Base-by-base conservation (phyloP, 306 rosid species). In the Fragaria nilgerrensis region DNA sequence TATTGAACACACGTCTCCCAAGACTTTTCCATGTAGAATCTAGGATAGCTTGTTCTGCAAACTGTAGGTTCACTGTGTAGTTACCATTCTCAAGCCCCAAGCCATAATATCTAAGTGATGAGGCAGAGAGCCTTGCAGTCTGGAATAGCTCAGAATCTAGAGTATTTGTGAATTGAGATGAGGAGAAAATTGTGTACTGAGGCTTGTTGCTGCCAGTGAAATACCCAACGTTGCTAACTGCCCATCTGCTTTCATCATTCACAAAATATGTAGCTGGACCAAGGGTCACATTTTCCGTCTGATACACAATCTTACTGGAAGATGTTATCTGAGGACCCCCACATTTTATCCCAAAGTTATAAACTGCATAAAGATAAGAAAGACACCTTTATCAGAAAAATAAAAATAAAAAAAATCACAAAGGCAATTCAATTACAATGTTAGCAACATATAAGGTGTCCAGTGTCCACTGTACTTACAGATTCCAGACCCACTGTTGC, bases 41-140 rank as follows among this genome's bases (percentile, higher is more conserved):
- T 16, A n/a, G 61, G 73, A 89, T 74, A 75, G 78, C 78, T 41
- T 74, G 84, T 82, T 93, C 96, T 2, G 89, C 85, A 77, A 93
- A 93, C 69, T 87, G 88, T 72, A 93, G 97, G 67, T 78, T 83
- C 39, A 93, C 81, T 41, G 82, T 89, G 80, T 93, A 91, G 78
- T 78, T 70, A 2, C 97, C 95, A 72, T 91, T 89, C 67, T 91
- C 77, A 47, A 91, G 86, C 44, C 98, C 95, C 59, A 91, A 47
- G 14, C 98, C 97, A 78, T 83, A 89, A 84, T 93, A 91, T 83
- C 98, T 85, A 50, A 93, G 67, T 22, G 98, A 93, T 43, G 97
- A 93, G 77, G 97, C 81, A 68, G 98, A 91, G 55, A 91, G 52
- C 19, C 98, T 82, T 16, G 87, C 85, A 43, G 93, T 87, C 82